Evolutionary conservation across 1,284 basidiomycete species (phyloP).

Genomic region (Takashimella tepidaria): DNA sequence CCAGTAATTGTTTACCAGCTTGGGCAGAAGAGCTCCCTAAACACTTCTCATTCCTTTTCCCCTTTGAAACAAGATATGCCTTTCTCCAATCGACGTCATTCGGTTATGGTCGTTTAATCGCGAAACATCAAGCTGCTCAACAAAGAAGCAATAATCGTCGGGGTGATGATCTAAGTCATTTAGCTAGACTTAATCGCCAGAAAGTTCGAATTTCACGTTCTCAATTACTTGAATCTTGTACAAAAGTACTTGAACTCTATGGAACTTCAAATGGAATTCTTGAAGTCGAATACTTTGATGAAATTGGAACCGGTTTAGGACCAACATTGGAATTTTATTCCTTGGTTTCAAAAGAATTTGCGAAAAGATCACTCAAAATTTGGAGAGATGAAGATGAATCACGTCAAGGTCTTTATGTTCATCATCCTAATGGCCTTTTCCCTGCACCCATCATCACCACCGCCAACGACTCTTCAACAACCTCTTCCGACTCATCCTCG

Average conservation of each 20-base stretch:
- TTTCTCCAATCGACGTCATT: slow-evolving; percentile 97
- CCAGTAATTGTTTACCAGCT: slow-evolving; percentile 89
- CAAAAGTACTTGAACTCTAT: slow-evolving; percentile 96
- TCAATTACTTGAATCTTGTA: slow-evolving; percentile 91
- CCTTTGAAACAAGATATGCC: slow-evolving; percentile 92
- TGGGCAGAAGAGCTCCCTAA: slow-evolving; percentile 94
- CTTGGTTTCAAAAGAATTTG: slow-evolving; percentile 88
- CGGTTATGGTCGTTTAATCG: slow-evolving; percentile 87
- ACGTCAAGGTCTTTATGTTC: slow-evolving; percentile 62
- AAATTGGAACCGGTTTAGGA: slow-evolving; percentile 95
- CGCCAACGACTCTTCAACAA: slow-evolving; percentile 2
- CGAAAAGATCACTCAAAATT: slow-evolving; percentile 74
- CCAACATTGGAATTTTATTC: slow-evolving; percentile 99
- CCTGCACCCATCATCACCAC: slow-evolving; percentile 71
- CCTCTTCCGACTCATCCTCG: slow-evolving; percentile 15
- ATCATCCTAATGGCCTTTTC: slow-evolving; percentile 79
- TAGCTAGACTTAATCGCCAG: slow-evolving; percentile 87
- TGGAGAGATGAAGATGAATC: slow-evolving; percentile 81
- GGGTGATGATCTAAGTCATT: slow-evolving; percentile 84
- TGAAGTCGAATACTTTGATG: slow-evolving; percentile 98
- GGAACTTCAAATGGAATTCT: slow-evolving; percentile 82
- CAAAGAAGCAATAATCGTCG: slow-evolving; percentile 66
- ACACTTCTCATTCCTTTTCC: slow-evolving; percentile 96
- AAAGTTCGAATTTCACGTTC: slow-evolving; percentile 95
- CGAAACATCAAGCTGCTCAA: slow-evolving; percentile 83